Conservation (phyloP, 2,329 filamentous ascomycete genomes). For the Pseudogymnoascus sp. region DNA sequence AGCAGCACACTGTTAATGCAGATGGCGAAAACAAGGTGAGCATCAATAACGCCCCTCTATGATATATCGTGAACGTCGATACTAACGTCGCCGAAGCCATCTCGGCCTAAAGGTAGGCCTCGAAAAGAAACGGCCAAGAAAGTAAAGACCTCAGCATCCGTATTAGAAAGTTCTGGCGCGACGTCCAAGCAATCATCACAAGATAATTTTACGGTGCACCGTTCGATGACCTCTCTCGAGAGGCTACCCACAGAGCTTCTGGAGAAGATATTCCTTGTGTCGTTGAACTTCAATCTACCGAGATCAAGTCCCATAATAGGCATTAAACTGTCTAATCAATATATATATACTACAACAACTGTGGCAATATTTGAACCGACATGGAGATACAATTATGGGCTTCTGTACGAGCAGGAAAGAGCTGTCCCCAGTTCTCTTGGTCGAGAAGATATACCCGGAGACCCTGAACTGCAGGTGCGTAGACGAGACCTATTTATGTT, state of each 20-base stretch:
- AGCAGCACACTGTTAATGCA: conserved; percentile 14
- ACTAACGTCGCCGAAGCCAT: neutral
- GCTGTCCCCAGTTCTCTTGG: neutral
- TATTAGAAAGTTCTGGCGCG: neutral
- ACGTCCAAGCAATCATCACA: conserved; percentile 15
- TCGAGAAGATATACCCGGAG: neutral
- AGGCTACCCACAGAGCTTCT: conserved; percentile 27
- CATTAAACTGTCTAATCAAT: conserved; percentile 23
- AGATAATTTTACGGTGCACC: conserved; percentile 24
- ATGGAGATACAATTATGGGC: conserved; percentile 19
- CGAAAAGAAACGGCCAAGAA: neutral
- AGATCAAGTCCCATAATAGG: conserved; percentile 25
- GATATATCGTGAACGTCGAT: neutral
- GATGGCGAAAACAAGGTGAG: neutral
- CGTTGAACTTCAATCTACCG: conserved; percentile 25
- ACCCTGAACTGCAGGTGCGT: neutral
- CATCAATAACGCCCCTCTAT: neutral
- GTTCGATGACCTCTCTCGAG: conserved; percentile 25
- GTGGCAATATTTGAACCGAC: conserved; percentile 22
- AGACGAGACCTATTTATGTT: neutral
- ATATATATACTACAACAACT: conserved; percentile 21
- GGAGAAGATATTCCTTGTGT: conserved; percentile 24
- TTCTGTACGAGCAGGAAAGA: neutral
- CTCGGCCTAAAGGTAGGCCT: conserved; percentile 1
- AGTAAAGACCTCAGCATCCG: neutral